Conservation (phyloP, 768 basidiomycete species). For the Strobilomyces dryophilus region DNA sequence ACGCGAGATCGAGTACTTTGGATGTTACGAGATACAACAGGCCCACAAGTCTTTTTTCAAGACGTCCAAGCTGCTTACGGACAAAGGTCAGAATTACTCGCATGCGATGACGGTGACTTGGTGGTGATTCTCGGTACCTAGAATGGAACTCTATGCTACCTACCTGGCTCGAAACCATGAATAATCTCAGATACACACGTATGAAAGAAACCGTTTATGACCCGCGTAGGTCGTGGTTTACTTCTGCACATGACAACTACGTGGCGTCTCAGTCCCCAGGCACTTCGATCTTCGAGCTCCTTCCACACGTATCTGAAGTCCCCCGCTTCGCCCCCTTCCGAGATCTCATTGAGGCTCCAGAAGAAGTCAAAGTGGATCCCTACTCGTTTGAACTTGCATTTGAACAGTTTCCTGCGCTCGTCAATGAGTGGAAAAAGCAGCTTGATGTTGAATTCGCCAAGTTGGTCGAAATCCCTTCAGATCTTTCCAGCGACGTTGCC, state of each 20-base stretch:
- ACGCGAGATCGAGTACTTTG: slow-evolving; percentile 1
- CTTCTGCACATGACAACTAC: not conserved
- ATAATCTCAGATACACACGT: not conserved
- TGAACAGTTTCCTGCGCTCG: not conserved
- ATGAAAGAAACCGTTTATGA: not conserved
- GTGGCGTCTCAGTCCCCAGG: not conserved
- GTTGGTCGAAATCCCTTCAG: not conserved
- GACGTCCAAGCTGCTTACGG: slow-evolving; percentile 3
- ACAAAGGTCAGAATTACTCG: slow-evolving; percentile 1
- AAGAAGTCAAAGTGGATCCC: not conserved
- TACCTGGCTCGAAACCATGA: not conserved
- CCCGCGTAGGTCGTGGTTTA: not conserved
- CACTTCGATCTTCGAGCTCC: not conserved
- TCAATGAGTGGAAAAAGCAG: slow-evolving; percentile 1
- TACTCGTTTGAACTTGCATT: slow-evolving; percentile 7
- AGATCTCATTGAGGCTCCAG: not conserved
- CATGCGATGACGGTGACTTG: not conserved
- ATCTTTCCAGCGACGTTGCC: not conserved
- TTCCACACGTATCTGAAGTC: slow-evolving; percentile 3
- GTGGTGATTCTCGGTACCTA: not conserved
- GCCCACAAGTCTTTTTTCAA: slow-evolving; percentile 2
- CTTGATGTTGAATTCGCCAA: not conserved
- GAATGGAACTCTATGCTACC: slow-evolving; percentile 3
- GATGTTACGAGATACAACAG: not conserved
- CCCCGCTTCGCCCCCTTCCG: not conserved